phyloP scores from a whole-genome alignment of 192 early-diverging fungal genomes.

The Entophlyctis helioformis region DNA sequence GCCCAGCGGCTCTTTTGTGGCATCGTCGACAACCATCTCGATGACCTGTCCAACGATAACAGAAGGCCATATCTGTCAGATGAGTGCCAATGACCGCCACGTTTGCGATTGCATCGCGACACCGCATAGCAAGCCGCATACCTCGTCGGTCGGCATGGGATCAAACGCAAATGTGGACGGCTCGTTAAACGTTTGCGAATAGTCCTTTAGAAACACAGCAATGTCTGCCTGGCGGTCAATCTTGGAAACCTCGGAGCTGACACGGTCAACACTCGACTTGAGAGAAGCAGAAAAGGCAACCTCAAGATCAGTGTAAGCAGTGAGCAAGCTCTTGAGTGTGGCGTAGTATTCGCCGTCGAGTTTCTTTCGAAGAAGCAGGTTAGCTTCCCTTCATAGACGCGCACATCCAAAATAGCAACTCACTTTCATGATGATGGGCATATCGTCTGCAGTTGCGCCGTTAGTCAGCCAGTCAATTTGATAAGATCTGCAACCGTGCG shows the following conservation, averaged over 20 bases:
- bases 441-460: slow-evolving; percentile 11
- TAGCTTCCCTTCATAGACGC: not conserved
- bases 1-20: slow-evolving; percentile 27
- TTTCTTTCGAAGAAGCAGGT: too few species aligned
- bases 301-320: slow-evolving; percentile 16
- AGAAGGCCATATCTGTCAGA: too few species aligned
- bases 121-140: slow-evolving; percentile 5
- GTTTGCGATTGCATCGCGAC: too few species aligned
- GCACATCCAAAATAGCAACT: not conserved
- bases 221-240: slow-evolving; percentile 17
- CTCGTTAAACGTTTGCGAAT: slow-evolving; percentile 16
- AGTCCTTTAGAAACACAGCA: slow-evolving; percentile 17
- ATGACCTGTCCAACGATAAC: too few species aligned
- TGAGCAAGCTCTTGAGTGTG: slow-evolving; percentile 7
- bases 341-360: slow-evolving; percentile 27
- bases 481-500: too few species aligned
- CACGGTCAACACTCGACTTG: slow-evolving; percentile 3
- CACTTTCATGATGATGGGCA: slow-evolving; percentile 25
- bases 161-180: slow-evolving; percentile 19
- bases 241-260: slow-evolving; percentile 1
- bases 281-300: slow-evolving; percentile 7
- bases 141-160: slow-evolving; percentile 12
- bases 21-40: slow-evolving; percentile 26
- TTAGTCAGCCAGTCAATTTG: too few species aligned
- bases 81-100: too few species aligned